Base-by-base conservation (phyloP, 176 grass and related monocot genomes). In the Stipa capillata region DNA sequence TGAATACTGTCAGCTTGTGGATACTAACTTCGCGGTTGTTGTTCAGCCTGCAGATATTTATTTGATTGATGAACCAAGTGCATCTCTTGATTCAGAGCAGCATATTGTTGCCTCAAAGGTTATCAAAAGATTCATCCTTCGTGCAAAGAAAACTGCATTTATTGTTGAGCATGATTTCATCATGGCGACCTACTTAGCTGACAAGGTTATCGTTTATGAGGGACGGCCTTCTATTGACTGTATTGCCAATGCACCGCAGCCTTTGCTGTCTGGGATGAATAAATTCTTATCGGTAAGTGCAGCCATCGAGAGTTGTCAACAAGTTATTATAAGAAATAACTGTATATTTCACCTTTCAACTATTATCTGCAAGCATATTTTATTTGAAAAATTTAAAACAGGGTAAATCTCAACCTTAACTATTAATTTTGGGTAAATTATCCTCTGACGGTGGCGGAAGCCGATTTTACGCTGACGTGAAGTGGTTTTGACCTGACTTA, bases 111-210 rank as follows among this genome's bases (percentile, higher is more conserved):
- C 87, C 6, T 89, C 93, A 24, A 97, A 92, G 79, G 93, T 97
- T 73, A 92, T 97, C 84, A 97, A 97, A 80, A 97, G 93, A 84
- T 97, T 97, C 52, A 97, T 97, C 58, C 82, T 97, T 79, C 93
- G 93, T 12, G 93, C 93, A 20, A 97, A 97, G 85, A 97, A 92
- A 85, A 97, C 93, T 45, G 93, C 93, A 42, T 97, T 54, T 91
- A 81, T 97, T 44, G 93, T 97, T 12, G 93, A 97, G 83, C 93
- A 97, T 79, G 93, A 97, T 86, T 97, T 97, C 65, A 93, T 97
- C 87, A 97, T 92, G 93, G 90, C 90, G 45, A 97, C 93, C 35
- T 97, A 97, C 80, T 85, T 97, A 29, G 90, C 90, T 64, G 93
- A 97, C 65, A 97, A 92, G 84, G 93, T 97, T 50, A 88, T 97